Evolutionary conservation across 805 yeast species (phyloP), one percentile per base, ranked within the genome.

Genomic region (Yarrowia alimentaria): DNA sequence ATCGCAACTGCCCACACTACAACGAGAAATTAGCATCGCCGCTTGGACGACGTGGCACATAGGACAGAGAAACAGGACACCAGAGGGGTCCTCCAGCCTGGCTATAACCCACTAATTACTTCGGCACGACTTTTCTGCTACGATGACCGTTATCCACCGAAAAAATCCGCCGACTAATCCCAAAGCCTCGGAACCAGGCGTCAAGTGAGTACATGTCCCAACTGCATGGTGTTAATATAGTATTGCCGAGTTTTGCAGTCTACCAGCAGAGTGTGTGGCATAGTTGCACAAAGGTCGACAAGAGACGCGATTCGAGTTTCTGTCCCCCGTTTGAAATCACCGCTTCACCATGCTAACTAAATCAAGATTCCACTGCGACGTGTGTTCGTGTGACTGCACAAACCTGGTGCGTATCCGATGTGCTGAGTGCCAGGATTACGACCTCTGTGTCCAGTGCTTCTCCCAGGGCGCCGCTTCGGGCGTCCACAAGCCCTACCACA

Each of bases 361-460:
- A 43, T 31, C 45, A 29, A 57, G 62, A 50, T 57, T 62, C 54
- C 62, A 63, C 50, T 93, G 99, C 69, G 99, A 93, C 68, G 88
- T 88, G 10, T 93, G 99, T 64, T 83, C 96, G n/a, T 76, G 95
- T 1, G 99, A 93, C 66, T 86, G 97, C 64, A 90, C 98, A 1
- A 82, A 90, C 61, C 71, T 97, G 58, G 93, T 93, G 38, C 76
- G 98, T 55, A 82, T 93, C 40, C 75, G 85, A 47, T 93, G 99
- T 72, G 98, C 97, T 0, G 83, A 80, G 25, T 94, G 99, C 68
- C 73, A 80, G 3, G 98, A 91, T 65, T 93, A 91, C 61, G 99
- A 93, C 65, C 71, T 93, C n/a, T 93, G 99, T 72, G 98, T 94
- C 5, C 96, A 95, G 2, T 93, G 99, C 66, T 93, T 93, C 69